Percentiles rank a stretch among this genome's conserved stretches.
phyloP scores from a whole-genome alignment of 306 rosid genomes.

The Heteromeles arbutifolia region DNA sequence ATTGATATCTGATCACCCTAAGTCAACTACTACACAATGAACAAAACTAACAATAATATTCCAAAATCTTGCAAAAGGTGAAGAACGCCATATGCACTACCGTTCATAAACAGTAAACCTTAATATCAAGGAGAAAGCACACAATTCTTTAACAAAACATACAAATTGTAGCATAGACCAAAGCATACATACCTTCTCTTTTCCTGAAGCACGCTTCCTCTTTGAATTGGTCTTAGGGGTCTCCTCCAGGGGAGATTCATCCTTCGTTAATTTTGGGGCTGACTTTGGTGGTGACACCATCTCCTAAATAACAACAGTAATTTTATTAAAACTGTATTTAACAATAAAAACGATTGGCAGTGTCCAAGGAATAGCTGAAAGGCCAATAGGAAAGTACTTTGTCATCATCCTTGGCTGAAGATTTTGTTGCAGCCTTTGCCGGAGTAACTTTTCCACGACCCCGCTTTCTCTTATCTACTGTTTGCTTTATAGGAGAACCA shows the following conservation, averaged over 20 bases:
- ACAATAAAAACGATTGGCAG: neutral
- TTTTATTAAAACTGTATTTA: neutral
- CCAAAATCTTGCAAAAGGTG: neutral
- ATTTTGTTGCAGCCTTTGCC: slow-evolving; percentile 34
- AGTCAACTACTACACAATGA: neutral
- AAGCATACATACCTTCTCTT: slow-evolving; percentile 44
- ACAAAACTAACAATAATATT: neutral
- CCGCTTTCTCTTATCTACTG: slow-evolving; percentile 46
- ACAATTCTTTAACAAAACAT: neutral
- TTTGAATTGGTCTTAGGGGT: slow-evolving; percentile 54
- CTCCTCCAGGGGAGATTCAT: slow-evolving; percentile 33
- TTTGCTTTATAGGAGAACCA: slow-evolving; percentile 43
- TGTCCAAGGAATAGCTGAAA: neutral
- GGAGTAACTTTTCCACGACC: slow-evolving; percentile 34
- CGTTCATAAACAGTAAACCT: neutral
- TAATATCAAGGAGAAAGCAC: neutral
- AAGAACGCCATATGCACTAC: neutral
- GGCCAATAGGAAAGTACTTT: slow-evolving; percentile 34
- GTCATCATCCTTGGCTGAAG: slow-evolving; percentile 40
- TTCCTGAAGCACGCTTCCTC: slow-evolving; percentile 60
- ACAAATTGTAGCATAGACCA: neutral
- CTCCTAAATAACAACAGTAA: slow-evolving; percentile 35
- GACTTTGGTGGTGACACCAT: slow-evolving; percentile 37
- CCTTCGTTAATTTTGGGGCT: slow-evolving; percentile 41
- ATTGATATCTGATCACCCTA: neutral